These are phyloP conservation scores for Phytophthora melonis DNA, from an alignment of 352 stramenopile species.

Conservation along the genomic window DNA sequence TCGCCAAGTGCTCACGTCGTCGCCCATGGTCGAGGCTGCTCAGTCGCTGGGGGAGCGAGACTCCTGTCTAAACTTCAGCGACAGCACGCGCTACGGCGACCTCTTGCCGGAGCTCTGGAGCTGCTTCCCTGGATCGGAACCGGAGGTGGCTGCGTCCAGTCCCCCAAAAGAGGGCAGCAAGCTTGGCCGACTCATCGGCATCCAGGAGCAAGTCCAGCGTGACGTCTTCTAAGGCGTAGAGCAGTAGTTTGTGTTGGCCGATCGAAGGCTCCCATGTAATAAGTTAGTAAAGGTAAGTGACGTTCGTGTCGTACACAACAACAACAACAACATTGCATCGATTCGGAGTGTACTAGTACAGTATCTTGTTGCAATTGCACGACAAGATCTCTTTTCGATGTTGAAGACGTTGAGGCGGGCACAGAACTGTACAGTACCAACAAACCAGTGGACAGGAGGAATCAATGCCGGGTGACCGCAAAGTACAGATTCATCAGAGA, in stretches of 20 bases:
- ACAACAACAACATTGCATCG: background rate
- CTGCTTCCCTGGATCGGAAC: slow-evolving; percentile 54
- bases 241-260: slow-evolving; percentile 13
- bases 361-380: background rate
- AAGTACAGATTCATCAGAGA: slow-evolving; percentile 17
- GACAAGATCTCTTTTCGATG: background rate
- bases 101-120: slow-evolving; percentile 72
- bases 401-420: background rate
- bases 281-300: slow-evolving; percentile 11
- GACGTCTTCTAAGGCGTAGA: slow-evolving; percentile 62
- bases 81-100: slow-evolving; percentile 51
- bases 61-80: slow-evolving; percentile 55
- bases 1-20: slow-evolving; percentile 66
- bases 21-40: slow-evolving; percentile 53
- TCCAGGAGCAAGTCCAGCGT: slow-evolving; percentile 58
- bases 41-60: slow-evolving; percentile 52
- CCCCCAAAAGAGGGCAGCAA: slow-evolving; percentile 55
- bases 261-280: slow-evolving; percentile 17
- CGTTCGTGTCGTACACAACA: background rate
- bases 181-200: slow-evolving; percentile 69
- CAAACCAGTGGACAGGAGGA: background rate
- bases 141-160: slow-evolving; percentile 21
- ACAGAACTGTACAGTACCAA: background rate
- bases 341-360: background rate
- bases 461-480: background rate